Evolutionary conservation across 352 stramenopile species (phyloP), one percentile per base, ranked within the genome.

Genomic region (Pythium aquatile): DNA sequence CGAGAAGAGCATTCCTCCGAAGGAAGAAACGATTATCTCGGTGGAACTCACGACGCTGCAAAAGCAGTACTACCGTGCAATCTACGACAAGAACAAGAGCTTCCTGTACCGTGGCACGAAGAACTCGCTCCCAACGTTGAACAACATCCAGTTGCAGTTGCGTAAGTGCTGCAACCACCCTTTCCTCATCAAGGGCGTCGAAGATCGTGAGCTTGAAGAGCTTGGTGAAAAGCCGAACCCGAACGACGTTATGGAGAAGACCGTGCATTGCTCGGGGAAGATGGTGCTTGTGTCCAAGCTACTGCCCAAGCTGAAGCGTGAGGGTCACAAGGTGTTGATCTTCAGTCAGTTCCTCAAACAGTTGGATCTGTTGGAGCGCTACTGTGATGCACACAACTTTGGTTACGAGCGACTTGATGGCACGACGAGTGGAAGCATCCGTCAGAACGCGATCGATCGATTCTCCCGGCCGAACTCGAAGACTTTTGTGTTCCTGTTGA

Each of bases 111-210:
- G 87, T 30, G 88, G 87, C 1, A 91, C 84, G 14, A 92, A 96
- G 69, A 94, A 94, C 55, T 84, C 81, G 5, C 63, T 96, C 9
- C 88, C 87, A 17, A 91, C 87, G 56, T 81, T 99, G 29, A 99
- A 98, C 72, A 99, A 99, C 78, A 94, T 99, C 58, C 97, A 98
- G 42, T 98, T 99, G 81, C 94, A 99, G 78, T 74, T 99, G 26
- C 81, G 97, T 35, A 99, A 99, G 73, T 99, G 97, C 75, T 99
- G 98, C 73, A 99, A 99, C 76, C 98, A 99, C 73, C 91, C 98
- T 2, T 99, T 99, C 73, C 75, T 99, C 30, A 97, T 99, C 55
- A 98, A 98, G 64, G 97, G 97, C 16, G 88, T 95, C 20, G 86
- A 96, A 67, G 82, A 95, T 32, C 76, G 85, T 47, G 88, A 96